These are phyloP conservation scores for Cenchrus fungigraminus DNA, from an alignment of 176 grass and related monocot genomes.

Conservation along the genomic window DNA sequence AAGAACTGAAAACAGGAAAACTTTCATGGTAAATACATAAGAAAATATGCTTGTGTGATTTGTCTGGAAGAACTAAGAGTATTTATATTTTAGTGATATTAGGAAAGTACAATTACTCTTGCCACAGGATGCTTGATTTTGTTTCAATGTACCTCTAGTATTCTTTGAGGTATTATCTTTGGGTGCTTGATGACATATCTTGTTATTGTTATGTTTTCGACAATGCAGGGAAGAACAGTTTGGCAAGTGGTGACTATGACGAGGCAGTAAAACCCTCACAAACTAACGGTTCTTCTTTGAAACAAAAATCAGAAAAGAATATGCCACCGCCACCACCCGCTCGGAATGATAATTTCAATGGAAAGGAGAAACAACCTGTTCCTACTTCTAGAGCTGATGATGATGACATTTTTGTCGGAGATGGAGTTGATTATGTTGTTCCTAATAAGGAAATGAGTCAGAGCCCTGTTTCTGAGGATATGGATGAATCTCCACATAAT, in stretches of 20 bases:
- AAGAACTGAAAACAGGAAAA: constrained; percentile 15
- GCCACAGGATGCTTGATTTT: not conserved
- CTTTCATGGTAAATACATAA: not conserved
- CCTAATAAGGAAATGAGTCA: constrained; percentile 82
- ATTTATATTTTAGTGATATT: not conserved
- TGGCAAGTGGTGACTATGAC: constrained; percentile 57
- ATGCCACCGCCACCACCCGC: constrained; percentile 59
- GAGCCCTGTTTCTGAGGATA: constrained; percentile 88
- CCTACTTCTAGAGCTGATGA: constrained; percentile 60
- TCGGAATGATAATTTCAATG: constrained; percentile 52
- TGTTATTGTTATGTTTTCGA: constrained; percentile 9
- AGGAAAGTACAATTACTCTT: constrained; percentile 24
- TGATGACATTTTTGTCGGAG: constrained; percentile 90
- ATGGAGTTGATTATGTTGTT: constrained; percentile 79
- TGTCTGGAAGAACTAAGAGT: constrained; percentile 3
- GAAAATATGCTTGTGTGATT: constrained; percentile 25
- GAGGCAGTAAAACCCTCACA: constrained; percentile 65
- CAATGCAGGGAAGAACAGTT: constrained; percentile 64
- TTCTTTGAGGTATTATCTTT: constrained; percentile 21
- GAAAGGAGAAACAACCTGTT: constrained; percentile 56
- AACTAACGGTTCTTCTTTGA: constrained; percentile 53
- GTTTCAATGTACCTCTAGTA: not conserved
- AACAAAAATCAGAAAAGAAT: constrained; percentile 56
- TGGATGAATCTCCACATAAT: constrained; percentile 72
- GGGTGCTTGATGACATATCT: constrained; percentile 4